These are phyloP conservation scores for Linderina pennispora DNA, from an alignment of 192 early-diverging fungal species.

Conservation along the genomic window DNA sequence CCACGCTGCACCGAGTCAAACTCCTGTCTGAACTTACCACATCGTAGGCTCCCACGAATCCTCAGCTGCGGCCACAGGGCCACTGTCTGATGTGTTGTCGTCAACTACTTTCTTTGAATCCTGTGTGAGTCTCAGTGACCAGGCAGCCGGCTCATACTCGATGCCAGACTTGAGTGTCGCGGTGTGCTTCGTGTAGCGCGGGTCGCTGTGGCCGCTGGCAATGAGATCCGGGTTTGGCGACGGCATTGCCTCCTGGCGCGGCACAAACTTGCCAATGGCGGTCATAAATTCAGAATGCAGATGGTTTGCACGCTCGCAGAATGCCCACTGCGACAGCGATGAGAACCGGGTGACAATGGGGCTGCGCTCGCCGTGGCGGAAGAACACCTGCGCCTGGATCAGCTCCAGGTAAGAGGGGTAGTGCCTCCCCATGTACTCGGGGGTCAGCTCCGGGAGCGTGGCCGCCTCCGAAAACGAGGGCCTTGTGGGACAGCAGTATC, in stretches of 20 bases:
- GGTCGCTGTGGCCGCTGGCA: background rate
- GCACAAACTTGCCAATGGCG: constrained; percentile 20
- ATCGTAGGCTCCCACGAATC: too few species aligned
- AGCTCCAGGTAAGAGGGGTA: constrained; percentile 28
- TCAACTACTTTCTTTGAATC: too few species aligned
- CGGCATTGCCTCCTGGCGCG: constrained; percentile 18
- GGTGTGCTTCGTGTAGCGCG: constrained; percentile 10
- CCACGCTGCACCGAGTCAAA: too few species aligned
- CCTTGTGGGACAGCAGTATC: background rate
- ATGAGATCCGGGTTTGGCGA: constrained; percentile 7
- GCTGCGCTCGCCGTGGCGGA: constrained; percentile 39
- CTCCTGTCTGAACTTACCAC: too few species aligned
- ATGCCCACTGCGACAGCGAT: constrained; percentile 6
- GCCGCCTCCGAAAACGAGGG: constrained; percentile 18
- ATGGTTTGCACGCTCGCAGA: constrained; percentile 23
- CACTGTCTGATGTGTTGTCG: too few species aligned
- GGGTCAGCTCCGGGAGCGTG: constrained; percentile 15
- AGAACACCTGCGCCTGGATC: constrained; percentile 37
- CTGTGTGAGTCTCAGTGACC: too few species aligned
- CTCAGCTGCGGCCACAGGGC: too few species aligned
- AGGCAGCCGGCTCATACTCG: constrained; percentile 27
- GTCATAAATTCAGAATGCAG: constrained; percentile 33
- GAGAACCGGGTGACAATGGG: constrained; percentile 9
- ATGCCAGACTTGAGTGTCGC: constrained; percentile 18
- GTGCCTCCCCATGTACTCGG: constrained; percentile 11